Evolutionary conservation across 257 asterid genomes (phyloP).

Genomic region (Ocimum tenuiflorum): DNA sequence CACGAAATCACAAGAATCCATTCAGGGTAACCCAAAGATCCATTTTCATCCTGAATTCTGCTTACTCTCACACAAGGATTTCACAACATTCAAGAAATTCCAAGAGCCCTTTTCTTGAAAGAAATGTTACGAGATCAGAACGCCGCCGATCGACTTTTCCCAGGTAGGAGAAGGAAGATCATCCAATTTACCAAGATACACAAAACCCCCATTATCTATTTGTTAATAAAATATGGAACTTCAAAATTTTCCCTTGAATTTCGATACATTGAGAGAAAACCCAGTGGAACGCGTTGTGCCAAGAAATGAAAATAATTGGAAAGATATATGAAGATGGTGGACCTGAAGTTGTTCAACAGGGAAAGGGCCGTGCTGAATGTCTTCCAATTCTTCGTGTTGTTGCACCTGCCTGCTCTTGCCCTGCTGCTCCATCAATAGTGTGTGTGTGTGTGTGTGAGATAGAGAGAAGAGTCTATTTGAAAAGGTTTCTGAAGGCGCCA

Average conservation of each 20-base stretch:
- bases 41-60: background rate
- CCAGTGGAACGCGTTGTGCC: background rate
- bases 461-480: too few relatives aligned
- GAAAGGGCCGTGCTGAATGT: slow-evolving; percentile 68
- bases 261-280: background rate
- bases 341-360: slow-evolving; percentile 90
- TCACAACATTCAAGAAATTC: background rate
- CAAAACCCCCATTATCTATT: background rate
- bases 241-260: background rate
- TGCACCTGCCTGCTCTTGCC: slow-evolving; percentile 42
- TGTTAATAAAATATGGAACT: slow-evolving; percentile 2
- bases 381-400: slow-evolving; percentile 59
- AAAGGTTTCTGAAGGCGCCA: too few relatives aligned
- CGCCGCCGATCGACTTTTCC: background rate
- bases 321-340: background rate
- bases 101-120: slow-evolving; percentile 7
- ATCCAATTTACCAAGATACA: slow-evolving; percentile 10
- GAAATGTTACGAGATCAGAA: background rate
- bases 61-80: background rate
- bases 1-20: background rate
- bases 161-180: background rate
- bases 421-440: slow-evolving; percentile 22
- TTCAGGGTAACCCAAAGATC: background rate
- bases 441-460: too few relatives aligned
- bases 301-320: background rate